Evolutionary conservation across 345 rosid species (phyloP).

Genomic region (Tarenaya hassleriana): DNA sequence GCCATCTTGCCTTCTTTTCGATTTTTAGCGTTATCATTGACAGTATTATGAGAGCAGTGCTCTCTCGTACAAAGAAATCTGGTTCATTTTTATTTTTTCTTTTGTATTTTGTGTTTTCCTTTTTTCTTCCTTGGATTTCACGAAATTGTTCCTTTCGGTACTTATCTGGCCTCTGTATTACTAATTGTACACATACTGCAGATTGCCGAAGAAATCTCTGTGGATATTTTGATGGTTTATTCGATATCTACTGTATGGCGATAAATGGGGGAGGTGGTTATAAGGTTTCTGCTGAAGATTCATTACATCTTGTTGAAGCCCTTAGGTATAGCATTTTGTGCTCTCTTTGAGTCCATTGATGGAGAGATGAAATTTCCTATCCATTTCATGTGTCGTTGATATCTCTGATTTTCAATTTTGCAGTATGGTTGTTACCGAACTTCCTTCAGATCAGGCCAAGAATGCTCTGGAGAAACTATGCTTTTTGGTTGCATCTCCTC

Average conservation of each 20-base stretch:
- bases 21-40: too few species aligned
- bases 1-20: constrained; percentile 1
- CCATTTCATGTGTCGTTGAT: constrained; percentile 19
- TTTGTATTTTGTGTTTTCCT: constrained; percentile 8
- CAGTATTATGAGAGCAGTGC: too few species aligned
- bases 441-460: constrained; percentile 82
- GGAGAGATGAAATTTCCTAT: constrained; percentile 14
- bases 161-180: constrained; percentile 7
- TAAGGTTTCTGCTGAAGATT: constrained; percentile 89
- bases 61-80: too few species aligned
- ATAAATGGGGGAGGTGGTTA: constrained; percentile 71
- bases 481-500: constrained; percentile 71
- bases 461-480: constrained; percentile 78
- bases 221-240: constrained; percentile 73
- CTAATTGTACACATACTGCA: constrained; percentile 30
- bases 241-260: constrained; percentile 70
- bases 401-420: constrained; percentile 27
- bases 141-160: constrained; percentile 1
- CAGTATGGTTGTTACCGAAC: constrained; percentile 95
- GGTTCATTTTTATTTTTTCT: constrained; percentile 14
- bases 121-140: neutral
- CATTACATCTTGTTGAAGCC: constrained; percentile 89
- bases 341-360: constrained; percentile 11
- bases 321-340: constrained; percentile 47
- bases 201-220: constrained; percentile 91